Conservation (phyloP, 441 rosid species). For the Brassica balearica region DNA sequence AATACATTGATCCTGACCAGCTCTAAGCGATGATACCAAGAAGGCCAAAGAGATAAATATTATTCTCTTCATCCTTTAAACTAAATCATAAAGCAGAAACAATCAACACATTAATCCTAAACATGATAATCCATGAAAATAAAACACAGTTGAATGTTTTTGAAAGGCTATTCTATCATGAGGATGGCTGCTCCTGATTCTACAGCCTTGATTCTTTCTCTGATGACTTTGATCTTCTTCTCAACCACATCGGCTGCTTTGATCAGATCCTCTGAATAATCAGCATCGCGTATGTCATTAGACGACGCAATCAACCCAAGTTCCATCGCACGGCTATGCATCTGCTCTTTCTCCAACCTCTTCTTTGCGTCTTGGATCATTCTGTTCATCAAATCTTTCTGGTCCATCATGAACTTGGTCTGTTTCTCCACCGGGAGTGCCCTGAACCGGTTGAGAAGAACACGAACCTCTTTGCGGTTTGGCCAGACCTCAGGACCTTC, state of each 20-base stretch:
- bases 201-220: slow-evolving; percentile 25
- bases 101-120: slow-evolving; percentile 14
- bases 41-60: slow-evolving; percentile 4
- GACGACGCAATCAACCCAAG: slow-evolving; percentile 26
- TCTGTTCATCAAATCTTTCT: slow-evolving; percentile 38
- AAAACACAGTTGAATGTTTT: not conserved
- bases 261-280: slow-evolving; percentile 37
- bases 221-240: slow-evolving; percentile 27
- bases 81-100: not conserved
- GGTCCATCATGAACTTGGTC: slow-evolving; percentile 44
- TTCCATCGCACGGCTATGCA: slow-evolving; percentile 31
- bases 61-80: not conserved
- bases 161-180: not conserved
- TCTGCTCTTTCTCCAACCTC: slow-evolving; percentile 29
- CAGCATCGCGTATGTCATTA: slow-evolving; percentile 19
- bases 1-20: slow-evolving; percentile 1
- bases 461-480: slow-evolving; percentile 25
- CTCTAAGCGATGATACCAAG: not conserved
- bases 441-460: slow-evolving; percentile 34
- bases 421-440: slow-evolving; percentile 36
- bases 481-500: slow-evolving; percentile 53
- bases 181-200: slow-evolving; percentile 9
- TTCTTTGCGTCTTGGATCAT: slow-evolving; percentile 39
- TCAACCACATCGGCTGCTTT: slow-evolving; percentile 34
- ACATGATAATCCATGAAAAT: slow-evolving; percentile 6